Evolutionary conservation across 768 basidiomycete species (phyloP).

Genomic region (Nidularia pulvinata): DNA sequence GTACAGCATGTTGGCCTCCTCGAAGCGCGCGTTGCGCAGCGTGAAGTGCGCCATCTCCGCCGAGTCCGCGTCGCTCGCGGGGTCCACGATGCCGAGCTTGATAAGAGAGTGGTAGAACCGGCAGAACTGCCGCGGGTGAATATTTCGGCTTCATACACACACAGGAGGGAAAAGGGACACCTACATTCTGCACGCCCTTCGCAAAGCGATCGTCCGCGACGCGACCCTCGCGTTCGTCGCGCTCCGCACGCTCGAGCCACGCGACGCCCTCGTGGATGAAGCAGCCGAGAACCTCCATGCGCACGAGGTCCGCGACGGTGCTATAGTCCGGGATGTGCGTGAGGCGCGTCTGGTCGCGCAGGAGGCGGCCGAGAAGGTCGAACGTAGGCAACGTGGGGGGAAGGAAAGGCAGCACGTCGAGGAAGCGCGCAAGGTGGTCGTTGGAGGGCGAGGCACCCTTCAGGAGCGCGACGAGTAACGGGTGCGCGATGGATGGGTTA

Average conservation of each 20-base stretch:
- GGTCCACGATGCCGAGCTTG: constrained; percentile 65
- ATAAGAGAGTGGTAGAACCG: constrained; percentile 76
- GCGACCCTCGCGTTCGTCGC: constrained; percentile 65
- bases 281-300: constrained; percentile 63
- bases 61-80: constrained; percentile 62
- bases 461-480: constrained; percentile 61
- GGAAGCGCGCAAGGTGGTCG: constrained; percentile 45
- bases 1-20: constrained; percentile 77
- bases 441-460: constrained; percentile 34
- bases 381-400: constrained; percentile 76
- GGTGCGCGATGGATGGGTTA: constrained; percentile 72
- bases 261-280: constrained; percentile 72
- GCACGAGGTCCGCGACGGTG: constrained; percentile 65
- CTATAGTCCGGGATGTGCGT: constrained; percentile 37
- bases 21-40: constrained; percentile 68
- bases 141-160: constrained; percentile 1
- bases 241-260: constrained; percentile 71
- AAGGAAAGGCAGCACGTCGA: constrained; percentile 63
- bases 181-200: constrained; percentile 71
- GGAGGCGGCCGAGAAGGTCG: constrained; percentile 68
- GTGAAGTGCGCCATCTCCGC: constrained; percentile 82
- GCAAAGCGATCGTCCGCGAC: constrained; percentile 74
- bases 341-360: constrained; percentile 59
- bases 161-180: constrained; percentile 15
- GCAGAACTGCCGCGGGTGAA: constrained; percentile 49